phyloP scores from a whole-genome alignment of 306 rosid species.

The Rubus parviflorus region DNA sequence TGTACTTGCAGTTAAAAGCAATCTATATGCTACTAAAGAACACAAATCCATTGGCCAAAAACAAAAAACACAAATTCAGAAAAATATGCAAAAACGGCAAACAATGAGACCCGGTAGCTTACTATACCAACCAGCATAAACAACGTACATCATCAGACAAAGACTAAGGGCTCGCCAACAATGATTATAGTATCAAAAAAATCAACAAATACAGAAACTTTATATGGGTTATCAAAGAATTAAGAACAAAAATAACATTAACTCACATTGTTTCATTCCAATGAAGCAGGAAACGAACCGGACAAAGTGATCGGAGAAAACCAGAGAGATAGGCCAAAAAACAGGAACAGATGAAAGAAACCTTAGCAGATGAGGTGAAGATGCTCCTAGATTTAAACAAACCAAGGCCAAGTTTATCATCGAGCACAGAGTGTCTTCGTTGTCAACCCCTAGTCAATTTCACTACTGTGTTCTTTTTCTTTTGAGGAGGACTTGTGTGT shows the following conservation, averaged over 20 bases:
- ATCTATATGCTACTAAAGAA: neutral
- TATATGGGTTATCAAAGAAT: neutral
- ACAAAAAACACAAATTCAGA: neutral
- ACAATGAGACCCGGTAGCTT: neutral
- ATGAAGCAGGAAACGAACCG: neutral
- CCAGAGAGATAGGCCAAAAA: too few relatives aligned
- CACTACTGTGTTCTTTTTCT: neutral
- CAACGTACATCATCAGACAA: neutral
- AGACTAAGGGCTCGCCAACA: neutral
- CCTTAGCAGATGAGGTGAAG: neutral
- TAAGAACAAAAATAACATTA: neutral
- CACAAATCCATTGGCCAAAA: neutral
- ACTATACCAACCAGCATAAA: neutral
- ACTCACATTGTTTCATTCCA: neutral
- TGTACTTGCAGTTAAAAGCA: neutral
- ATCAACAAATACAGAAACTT: neutral
- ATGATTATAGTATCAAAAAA: neutral
- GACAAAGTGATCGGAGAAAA: neutral
- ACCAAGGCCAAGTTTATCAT: neutral
- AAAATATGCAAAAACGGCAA: neutral
- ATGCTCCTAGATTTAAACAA: neutral
- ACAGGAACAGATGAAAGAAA: neutral
- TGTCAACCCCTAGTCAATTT: constrained; percentile 27
- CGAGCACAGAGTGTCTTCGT: neutral
- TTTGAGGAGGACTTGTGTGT: too few relatives aligned